These are phyloP conservation scores for Quillaja saponaria DNA, from an alignment of 306 rosid species.

Conservation along the genomic window DNA sequence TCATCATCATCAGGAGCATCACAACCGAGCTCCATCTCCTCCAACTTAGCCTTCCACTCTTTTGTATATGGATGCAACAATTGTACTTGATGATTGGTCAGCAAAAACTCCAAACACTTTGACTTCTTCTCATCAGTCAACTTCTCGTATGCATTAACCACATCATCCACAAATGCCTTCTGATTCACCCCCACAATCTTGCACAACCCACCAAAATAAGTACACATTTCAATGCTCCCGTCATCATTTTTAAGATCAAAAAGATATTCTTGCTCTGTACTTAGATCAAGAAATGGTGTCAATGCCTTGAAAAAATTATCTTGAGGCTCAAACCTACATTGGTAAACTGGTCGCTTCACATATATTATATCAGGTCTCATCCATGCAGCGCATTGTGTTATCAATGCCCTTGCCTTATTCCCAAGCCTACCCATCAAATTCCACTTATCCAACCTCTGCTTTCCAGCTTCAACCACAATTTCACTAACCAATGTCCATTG, in stretches of 20 bases:
- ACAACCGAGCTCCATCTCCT: conserved; percentile 91
- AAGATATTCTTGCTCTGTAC: conserved; percentile 60
- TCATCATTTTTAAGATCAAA: conserved; percentile 66
- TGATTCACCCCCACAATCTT: conserved; percentile 73
- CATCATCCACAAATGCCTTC: conserved; percentile 93
- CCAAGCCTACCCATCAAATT: conserved; percentile 92
- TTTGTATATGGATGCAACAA: conserved; percentile 87
- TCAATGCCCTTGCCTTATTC: conserved; percentile 59
- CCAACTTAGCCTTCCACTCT: conserved; percentile 96
- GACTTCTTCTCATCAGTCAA: conserved; percentile 79
- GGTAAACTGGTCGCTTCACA: conserved; percentile 81
- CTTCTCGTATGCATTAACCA: conserved; percentile 76
- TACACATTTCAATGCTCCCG: conserved; percentile 65
- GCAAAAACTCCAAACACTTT: conserved; percentile 73
- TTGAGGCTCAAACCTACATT: conserved; percentile 90
- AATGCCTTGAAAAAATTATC: conserved; percentile 56
- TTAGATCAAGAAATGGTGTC: conserved; percentile 76
- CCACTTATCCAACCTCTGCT: conserved; percentile 92
- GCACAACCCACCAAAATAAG: conserved; percentile 85
- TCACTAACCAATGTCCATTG: conserved; percentile 87
- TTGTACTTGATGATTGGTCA: conserved; percentile 70
- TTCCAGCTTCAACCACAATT: conserved; percentile 75
- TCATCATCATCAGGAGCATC: conserved; percentile 86
- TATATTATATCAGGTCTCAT: conserved; percentile 88
- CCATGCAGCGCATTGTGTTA: conserved; percentile 87